These are phyloP conservation scores for Acacia confusa DNA, from an alignment of 306 rosid species.

Conservation along the genomic window DNA sequence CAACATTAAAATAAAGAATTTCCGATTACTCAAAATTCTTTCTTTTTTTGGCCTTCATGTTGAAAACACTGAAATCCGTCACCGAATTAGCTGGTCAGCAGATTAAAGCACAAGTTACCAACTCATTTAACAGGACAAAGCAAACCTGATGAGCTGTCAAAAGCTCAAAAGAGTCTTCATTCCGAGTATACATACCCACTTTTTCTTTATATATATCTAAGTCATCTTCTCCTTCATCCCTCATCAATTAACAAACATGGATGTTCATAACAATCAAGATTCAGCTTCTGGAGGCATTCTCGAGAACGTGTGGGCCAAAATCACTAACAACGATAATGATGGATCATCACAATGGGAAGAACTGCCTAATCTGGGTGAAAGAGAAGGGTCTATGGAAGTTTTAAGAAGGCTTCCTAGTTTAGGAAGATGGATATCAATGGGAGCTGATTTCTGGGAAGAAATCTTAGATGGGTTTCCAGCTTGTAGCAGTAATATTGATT, in stretches of 20 bases:
- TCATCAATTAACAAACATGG: constrained; percentile 23
- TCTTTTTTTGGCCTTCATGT: constrained; percentile 16
- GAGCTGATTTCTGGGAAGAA: constrained; percentile 87
- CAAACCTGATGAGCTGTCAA: constrained; percentile 50
- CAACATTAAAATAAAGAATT: constrained; percentile 28
- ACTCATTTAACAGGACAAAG: constrained; percentile 38
- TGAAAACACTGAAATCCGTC: constrained; percentile 50
- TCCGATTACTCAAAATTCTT: not conserved
- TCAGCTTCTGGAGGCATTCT: constrained; percentile 59
- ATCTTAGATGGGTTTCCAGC: constrained; percentile 44
- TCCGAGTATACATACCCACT: constrained; percentile 31
- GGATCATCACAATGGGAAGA: constrained; percentile 58
- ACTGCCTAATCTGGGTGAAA: constrained; percentile 53
- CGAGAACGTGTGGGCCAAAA: constrained; percentile 88
- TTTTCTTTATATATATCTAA: constrained; percentile 16
- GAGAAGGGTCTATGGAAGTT: constrained; percentile 58
- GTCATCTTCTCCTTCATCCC: constrained; percentile 6
- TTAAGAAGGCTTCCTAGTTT: constrained; percentile 81
- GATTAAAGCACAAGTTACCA: constrained; percentile 58
- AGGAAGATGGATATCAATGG: constrained; percentile 95
- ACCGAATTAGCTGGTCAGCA: constrained; percentile 49
- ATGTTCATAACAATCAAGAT: constrained; percentile 19
- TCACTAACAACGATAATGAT: constrained; percentile 45
- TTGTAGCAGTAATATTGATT: constrained; percentile 11
- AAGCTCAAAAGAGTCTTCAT: constrained; percentile 21